These are phyloP conservation scores for Nicotiana rustica DNA, from an alignment of 305 asterid genomes.

Conservation along the genomic window DNA sequence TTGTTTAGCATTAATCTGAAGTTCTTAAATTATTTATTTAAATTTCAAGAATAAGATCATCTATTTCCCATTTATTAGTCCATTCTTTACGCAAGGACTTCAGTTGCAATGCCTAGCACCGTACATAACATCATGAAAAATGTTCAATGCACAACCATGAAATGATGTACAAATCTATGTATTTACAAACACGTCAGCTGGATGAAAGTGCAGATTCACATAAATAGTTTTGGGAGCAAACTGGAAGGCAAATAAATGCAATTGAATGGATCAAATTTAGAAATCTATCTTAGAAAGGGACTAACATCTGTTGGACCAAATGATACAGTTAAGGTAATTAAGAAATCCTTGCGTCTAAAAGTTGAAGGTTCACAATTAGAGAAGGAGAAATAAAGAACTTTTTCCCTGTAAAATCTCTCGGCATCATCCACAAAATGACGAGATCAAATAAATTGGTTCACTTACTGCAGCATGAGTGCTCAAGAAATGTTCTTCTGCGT, in stretches of 20 bases:
- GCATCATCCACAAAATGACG: background rate
- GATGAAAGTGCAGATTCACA: background rate
- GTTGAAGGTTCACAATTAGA: background rate
- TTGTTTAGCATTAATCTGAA: too few relatives aligned
- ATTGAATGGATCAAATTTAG: background rate
- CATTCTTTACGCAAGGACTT: background rate
- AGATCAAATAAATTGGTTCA: slow-evolving; percentile 14
- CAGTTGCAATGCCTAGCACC: slow-evolving; percentile 1
- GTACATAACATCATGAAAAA: background rate
- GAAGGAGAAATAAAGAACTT: background rate
- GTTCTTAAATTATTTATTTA: too few relatives aligned
- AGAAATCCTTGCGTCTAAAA: background rate
- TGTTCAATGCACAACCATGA: background rate
- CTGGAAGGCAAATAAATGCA: background rate
- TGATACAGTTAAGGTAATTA: background rate
- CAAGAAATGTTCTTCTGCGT: slow-evolving; percentile 84
- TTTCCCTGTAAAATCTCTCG: background rate
- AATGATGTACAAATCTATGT: background rate
- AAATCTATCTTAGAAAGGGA: background rate
- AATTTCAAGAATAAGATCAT: background rate
- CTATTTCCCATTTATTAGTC: background rate
- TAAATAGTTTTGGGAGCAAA: slow-evolving; percentile 20
- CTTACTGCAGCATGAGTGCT: slow-evolving; percentile 95
- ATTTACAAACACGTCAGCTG: background rate
- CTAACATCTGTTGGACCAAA: background rate